phyloP scores from a whole-genome alignment of 306 rosid genomes.

The Glycyrrhiza uralensis region DNA sequence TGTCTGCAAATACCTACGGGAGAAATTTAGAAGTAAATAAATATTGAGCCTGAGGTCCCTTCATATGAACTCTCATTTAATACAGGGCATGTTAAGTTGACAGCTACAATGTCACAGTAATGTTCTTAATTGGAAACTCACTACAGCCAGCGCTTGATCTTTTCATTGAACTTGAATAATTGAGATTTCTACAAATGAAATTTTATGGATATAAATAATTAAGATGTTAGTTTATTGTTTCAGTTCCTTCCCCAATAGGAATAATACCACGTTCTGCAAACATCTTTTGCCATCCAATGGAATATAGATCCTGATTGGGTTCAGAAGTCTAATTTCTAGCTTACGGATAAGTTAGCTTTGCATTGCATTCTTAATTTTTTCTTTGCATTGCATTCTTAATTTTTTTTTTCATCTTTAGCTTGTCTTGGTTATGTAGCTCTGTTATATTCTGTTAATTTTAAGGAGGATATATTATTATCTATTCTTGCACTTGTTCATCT shows the following conservation, averaged over 20 bases:
- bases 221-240: not conserved
- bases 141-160: not conserved
- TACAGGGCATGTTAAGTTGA: conserved; percentile 5
- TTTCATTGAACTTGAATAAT: not conserved
- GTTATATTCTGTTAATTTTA: not conserved
- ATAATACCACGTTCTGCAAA: not conserved
- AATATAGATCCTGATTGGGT: too few relatives aligned
- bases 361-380: too few relatives aligned
- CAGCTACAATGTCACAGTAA: not conserved
- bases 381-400: too few relatives aligned
- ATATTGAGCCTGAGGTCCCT: not conserved
- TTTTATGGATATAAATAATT: not conserved
- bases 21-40: conserved; percentile 28
- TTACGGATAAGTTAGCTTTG: too few relatives aligned
- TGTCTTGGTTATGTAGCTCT: not conserved
- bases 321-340: too few relatives aligned
- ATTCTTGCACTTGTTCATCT: not conserved
- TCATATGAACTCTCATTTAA: not conserved
- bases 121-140: not conserved
- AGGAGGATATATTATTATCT: not conserved
- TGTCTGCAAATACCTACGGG: conserved; percentile 83
- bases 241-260: not conserved
- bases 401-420: too few relatives aligned
- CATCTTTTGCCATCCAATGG: not conserved
- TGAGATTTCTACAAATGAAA: not conserved